Evolutionary conservation across 1,139 yeast genomes (phyloP).

Genomic region (Yamadazyma siamensis): DNA sequence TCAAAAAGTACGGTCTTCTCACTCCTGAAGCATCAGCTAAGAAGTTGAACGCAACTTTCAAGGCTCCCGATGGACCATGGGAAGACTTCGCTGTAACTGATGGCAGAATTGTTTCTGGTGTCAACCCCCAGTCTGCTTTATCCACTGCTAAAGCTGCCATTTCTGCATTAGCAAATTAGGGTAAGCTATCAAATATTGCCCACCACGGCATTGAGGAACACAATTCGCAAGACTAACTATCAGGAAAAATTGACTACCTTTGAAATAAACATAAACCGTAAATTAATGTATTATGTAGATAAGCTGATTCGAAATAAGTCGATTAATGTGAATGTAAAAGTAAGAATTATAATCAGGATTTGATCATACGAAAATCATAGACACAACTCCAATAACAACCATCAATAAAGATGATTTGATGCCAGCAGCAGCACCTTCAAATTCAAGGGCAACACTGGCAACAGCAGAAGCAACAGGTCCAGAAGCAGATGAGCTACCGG

Average conservation of each 20-base stretch:
- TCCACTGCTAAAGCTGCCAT: slow-evolving; percentile 39
- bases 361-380: no score
- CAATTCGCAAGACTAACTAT: no score
- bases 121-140: slow-evolving; percentile 58
- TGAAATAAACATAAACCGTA: not conserved
- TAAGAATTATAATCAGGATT: no score
- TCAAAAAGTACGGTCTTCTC: slow-evolving; percentile 30
- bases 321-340: no score
- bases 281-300: not conserved
- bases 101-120: slow-evolving; percentile 58
- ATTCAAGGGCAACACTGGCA: slow-evolving; percentile 5
- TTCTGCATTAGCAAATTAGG: no score
- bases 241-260: slow-evolving; percentile 1
- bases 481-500: slow-evolving; percentile 2
- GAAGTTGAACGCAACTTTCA: slow-evolving; percentile 41
- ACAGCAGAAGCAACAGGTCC: slow-evolving; percentile 3
- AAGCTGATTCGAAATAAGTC: no score
- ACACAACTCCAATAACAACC: no score
- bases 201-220: no score
- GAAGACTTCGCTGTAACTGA: slow-evolving; percentile 49
- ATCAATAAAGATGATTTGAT: not conserved
- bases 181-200: no score
- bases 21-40: slow-evolving; percentile 34
- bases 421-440: not conserved
- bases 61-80: slow-evolving; percentile 50